phyloP scores from a whole-genome alignment of 208 protist species.

The Lotmaria passim region DNA sequence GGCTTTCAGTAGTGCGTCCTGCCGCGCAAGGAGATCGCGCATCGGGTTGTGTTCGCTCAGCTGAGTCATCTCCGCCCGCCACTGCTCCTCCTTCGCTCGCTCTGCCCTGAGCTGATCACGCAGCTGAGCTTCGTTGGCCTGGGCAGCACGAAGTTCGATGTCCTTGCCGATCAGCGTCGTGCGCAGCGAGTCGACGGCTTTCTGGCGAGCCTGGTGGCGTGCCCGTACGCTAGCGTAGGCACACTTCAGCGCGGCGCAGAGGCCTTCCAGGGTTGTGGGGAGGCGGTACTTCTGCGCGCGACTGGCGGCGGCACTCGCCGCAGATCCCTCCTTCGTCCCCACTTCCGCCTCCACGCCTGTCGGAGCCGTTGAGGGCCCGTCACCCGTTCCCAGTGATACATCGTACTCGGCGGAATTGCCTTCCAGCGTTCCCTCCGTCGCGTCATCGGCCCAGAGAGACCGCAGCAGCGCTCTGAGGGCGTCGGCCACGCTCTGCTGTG shows the following conservation, averaged over 20 bases:
- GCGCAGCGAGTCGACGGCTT: constrained; percentile 27
- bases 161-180: constrained; percentile 29
- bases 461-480: constrained; percentile 40
- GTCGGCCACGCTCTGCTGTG: constrained; percentile 26
- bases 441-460: constrained; percentile 48
- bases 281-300: constrained; percentile 13
- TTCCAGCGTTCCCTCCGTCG: constrained; percentile 15
- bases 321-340: background rate
- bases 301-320: background rate
- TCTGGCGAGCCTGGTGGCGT: constrained; percentile 21
- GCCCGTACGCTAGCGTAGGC: constrained; percentile 32
- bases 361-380: too few relatives aligned
- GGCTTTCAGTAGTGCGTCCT: constrained; percentile 50
- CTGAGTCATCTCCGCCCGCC: constrained; percentile 38
- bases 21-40: constrained; percentile 58
- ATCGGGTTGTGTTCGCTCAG: constrained; percentile 54
- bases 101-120: constrained; percentile 36
- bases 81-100: constrained; percentile 42
- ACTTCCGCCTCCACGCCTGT: background rate
- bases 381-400: too few relatives aligned
- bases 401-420: background rate
- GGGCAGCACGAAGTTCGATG: constrained; percentile 24
- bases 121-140: constrained; percentile 43
- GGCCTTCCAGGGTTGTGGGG: constrained; percentile 32
- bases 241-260: constrained; percentile 35